Base-by-base conservation (phyloP, 2,329 filamentous ascomycete species). In the Colletotrichum gigasporum region DNA sequence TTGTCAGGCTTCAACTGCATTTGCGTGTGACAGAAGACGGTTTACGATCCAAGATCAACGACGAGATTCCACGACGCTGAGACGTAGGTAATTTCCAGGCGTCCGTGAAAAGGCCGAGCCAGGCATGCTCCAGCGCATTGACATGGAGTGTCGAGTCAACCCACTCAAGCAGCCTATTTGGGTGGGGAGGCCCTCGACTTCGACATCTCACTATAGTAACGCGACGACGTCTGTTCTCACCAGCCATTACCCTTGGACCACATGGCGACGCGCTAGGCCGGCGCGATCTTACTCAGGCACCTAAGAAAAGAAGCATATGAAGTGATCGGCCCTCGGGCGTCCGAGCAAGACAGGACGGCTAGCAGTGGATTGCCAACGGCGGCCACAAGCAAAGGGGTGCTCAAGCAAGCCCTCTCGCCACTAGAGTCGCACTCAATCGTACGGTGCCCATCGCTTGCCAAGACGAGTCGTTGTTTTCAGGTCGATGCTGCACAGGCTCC, bases 401-500 rank as follows among this genome's bases (percentile, higher is more conserved):
- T 62, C 35, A 51, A 55, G 50, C 48, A 44, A 24, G 22, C 22
- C 42, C 39, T 26, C 39, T 44, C 48, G 56, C 28, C 44, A 44
- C 39, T 63, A 51, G 26, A 34, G 58, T 57, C 24, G 50, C 44
- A 63, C 35, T 65, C 44, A 32, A 52, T 48, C 35, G 47, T 54
- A 47, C 51, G 9, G 20, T 35, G 32, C 34, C 26, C 16, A 20
- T 47, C 28, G 47, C 24, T 51, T 39, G 63, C 59, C 59, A 65
- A 65, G 63, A 16, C 58, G 18, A 35, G 12, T 63, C 44, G 63
- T 47, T 35, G 59, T 63, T 65, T 65, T 63, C 63, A 65, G 63
- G 63, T 65, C 59, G 52, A 56, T 28, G 18, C 32, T 32, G 28
- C 37, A 14, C 20, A 30, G 12, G 41, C 41, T 28, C 56, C 35